These are phyloP conservation scores for Hemileccinum rubropunctum DNA, from an alignment of 768 basidiomycete species.

Conservation along the genomic window DNA sequence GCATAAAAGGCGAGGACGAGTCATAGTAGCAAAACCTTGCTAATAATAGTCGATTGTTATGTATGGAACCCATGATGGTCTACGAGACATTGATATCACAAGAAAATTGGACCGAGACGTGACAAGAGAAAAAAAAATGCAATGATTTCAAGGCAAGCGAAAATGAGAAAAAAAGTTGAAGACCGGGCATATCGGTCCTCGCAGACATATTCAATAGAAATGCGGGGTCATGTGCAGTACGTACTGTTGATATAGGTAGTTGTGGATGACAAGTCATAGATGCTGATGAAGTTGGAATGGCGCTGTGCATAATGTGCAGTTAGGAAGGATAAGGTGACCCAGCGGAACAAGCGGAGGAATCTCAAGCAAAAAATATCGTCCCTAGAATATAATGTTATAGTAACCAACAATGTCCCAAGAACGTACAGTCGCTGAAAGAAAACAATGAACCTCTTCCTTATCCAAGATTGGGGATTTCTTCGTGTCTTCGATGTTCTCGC, in stretches of 20 bases:
- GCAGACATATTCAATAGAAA: slow-evolving; percentile 26
- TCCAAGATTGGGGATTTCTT: slow-evolving; percentile 17
- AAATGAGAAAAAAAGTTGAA: neutral
- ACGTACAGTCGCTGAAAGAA: slow-evolving; percentile 27
- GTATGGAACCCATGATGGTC: slow-evolving; percentile 2
- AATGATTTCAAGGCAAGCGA: neutral
- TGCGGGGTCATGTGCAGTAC: slow-evolving; percentile 28
- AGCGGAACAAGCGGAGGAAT: slow-evolving; percentile 8
- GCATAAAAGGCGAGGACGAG: slow-evolving; percentile 16
- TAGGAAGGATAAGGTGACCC: slow-evolving; percentile 13
- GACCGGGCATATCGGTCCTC: slow-evolving; percentile 5
- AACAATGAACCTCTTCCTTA: slow-evolving; percentile 10
- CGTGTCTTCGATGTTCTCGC: slow-evolving; percentile 4
- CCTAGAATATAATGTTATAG: slow-evolving; percentile 37
- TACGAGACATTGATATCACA: slow-evolving; percentile 11
- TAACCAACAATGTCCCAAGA: slow-evolving; percentile 36
- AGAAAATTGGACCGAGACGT: slow-evolving; percentile 2
- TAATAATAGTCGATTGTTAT: slow-evolving; percentile 23
- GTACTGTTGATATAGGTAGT: slow-evolving; percentile 26
- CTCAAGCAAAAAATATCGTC: slow-evolving; percentile 30
- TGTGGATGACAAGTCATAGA: slow-evolving; percentile 26
- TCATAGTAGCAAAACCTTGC: slow-evolving; percentile 15
- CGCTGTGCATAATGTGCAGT: slow-evolving; percentile 7
- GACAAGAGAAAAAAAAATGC: neutral
- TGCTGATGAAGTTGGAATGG: too few species aligned